Evolutionary conservation across 2,329 filamentous ascomycete genomes (phyloP), one percentile per base, ranked within the genome.

Genomic region (Clathrospora elynae): DNA sequence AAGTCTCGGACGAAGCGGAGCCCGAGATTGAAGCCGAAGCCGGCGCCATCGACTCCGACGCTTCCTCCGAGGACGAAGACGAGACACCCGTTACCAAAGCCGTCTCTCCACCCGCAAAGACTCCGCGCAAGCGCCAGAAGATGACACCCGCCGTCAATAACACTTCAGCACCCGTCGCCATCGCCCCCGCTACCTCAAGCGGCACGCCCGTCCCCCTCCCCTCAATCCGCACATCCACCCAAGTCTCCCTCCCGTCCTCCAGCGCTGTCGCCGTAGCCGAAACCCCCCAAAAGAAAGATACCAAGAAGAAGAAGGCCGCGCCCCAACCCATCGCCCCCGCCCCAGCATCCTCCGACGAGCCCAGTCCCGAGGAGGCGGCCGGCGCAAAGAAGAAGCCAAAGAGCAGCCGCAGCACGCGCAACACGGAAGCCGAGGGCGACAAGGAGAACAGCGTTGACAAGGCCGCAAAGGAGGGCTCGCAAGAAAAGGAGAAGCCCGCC

Each of bases 21-120:
- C 44, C 37, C 22, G 58, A 60, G 16, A 42, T 52, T n/a, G 62
- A 71, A 73, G 62, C 51, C 9, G 67, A 67, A 29, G 62, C 40
- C 6, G 64, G 54, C 6, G 57, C 51, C 10, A 47, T 73, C 35
- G 71, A 73, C 20, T 69, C 71, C 6, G 76, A 79, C 37, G 73
- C 73, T 1, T 60, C 56, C 1, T 62, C 55, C 4, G 59, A 62
- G 13, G 66, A 66, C 13, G 64, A 66, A 12, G 68, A 70, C 4
- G 59, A 65, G 22, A 51, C 56, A 6, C 56, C 68, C 3, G 66
- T 67, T 34, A 61, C 55, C 43, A 63, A 71, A 58, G 57, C 67
- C 38, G 46, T 66, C 42, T 66, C 70, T 10, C 67, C 68, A 6
- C 60, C 66, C 13, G 55, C 60, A 46, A 71, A 68, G 52, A 64